Conservation (phyloP, 2,329 filamentous ascomycete species). For the Blastomyces parvus region DNA sequence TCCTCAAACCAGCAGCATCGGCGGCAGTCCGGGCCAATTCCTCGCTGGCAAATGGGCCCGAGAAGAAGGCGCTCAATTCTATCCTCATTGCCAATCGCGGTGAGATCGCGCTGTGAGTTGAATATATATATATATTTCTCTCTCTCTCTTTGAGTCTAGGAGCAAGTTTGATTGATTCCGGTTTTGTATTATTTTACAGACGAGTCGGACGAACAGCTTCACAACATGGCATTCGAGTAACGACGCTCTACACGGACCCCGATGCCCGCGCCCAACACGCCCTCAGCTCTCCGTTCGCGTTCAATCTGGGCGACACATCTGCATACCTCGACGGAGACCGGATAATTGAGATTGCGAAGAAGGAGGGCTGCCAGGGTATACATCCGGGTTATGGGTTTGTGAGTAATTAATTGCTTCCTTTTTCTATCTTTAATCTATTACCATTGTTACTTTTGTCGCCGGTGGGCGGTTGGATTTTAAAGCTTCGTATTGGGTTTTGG, state of each 20-base stretch:
- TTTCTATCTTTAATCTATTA: background rate
- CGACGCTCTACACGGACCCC: slow-evolving; percentile 88
- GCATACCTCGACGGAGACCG: slow-evolving; percentile 89
- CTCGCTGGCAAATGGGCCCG: slow-evolving; percentile 14
- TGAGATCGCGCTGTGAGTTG: slow-evolving; percentile 70
- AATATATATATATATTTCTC: background rate
- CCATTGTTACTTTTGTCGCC: background rate
- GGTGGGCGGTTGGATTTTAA: background rate
- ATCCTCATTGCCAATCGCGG: slow-evolving; percentile 94
- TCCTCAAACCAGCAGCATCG: slow-evolving; percentile 11
- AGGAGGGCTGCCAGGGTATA: slow-evolving; percentile 77
- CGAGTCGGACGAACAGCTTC: slow-evolving; percentile 83
- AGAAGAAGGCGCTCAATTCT: slow-evolving; percentile 49
- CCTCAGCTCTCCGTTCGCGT: slow-evolving; percentile 68
- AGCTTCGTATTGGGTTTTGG: background rate
- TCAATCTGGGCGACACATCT: slow-evolving; percentile 67
- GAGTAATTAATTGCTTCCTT: slow-evolving; percentile 21
- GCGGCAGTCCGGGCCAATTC: slow-evolving; percentile 10
- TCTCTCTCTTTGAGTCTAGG: background rate
- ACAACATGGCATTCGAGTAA: slow-evolving; percentile 81
- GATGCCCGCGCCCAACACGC: slow-evolving; percentile 84
- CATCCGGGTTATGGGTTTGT: slow-evolving; percentile 91
- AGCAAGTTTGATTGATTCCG: background rate
- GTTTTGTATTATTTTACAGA: slow-evolving; percentile 23
- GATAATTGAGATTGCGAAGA: slow-evolving; percentile 80